Base-by-base conservation (phyloP, 2,329 filamentous ascomycete genomes). In the Fusarium kyushuense region DNA sequence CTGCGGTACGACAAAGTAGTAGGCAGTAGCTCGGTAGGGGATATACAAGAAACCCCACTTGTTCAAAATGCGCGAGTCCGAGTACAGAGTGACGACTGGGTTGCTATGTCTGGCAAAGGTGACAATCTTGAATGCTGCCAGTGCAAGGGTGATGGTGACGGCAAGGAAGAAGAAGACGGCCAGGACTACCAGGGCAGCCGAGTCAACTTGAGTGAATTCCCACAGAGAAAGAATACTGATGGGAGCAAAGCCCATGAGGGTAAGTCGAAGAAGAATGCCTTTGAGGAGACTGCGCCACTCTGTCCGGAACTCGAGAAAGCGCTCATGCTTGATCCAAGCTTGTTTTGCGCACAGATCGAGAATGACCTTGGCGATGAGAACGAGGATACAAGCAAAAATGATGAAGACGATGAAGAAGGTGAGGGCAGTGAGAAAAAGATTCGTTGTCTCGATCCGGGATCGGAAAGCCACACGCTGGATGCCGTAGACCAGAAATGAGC, bases 11-110 rank as follows among this genome's bases (percentile, higher is more conserved):
- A 97, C 92, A 78, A 95, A 97, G 84, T 96, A 97, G 85, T 97
- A 97, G 38, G 93, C 93, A 2, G 94, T 95, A 29, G 95, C 95
- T 74, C 95, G 92, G 85, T 97, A 97, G 79, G 97, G 94, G 29
- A 98, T 93, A 77, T 98, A 98, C 67, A 98, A 87, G 84, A 97
- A 97, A 17, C 95, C 95, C 94, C 94, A 97, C 81, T 97, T 97
- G 87, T 97, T 97, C 67, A 98, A 86, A 52, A 92, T 90, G 63
- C 92, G 87, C 12, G 94, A 93, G 75, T 97, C 93, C 3, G 94
- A 97, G 82, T 96, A 98, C 59, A 98, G 88, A 72, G 97, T 97
- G 79, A 97, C 97, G 23, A 94, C 94, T 13, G 95, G 94, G 82
- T 97, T 97, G 81, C 94, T 94, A 85, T 97, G 93, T 87, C 96